These are phyloP conservation scores for Vinca major DNA, from an alignment of 305 asterid species.

Conservation along the genomic window DNA sequence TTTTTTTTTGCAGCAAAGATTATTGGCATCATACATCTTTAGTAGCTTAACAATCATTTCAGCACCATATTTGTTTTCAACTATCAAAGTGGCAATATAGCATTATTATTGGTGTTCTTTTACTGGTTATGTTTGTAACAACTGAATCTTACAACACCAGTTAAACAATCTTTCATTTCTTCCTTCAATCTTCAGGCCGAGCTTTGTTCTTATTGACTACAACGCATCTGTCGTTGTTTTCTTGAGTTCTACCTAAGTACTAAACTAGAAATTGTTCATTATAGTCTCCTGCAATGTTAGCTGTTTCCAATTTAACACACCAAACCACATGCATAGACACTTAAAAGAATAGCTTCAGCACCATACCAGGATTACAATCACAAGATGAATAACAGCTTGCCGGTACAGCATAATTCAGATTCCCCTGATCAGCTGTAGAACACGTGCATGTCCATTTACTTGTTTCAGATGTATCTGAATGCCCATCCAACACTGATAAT, in stretches of 20 bases:
- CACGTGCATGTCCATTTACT: constrained; percentile 80
- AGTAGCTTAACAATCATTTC: neutral
- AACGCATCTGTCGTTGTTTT: neutral
- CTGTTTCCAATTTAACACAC: neutral
- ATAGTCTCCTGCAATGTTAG: neutral
- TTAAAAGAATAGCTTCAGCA: constrained; percentile 2
- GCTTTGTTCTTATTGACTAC: neutral
- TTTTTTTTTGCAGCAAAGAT: neutral
- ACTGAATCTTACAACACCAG: neutral
- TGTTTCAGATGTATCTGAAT: constrained; percentile 25
- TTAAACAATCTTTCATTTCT: neutral
- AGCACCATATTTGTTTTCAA: neutral
- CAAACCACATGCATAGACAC: neutral
- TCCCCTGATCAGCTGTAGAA: constrained; percentile 29
- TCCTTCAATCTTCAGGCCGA: neutral
- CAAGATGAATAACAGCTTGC: constrained; percentile 80
- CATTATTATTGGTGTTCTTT: neutral
- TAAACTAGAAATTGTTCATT: neutral
- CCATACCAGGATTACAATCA: constrained; percentile 65
- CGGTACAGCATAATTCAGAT: constrained; percentile 24
- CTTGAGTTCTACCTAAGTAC: neutral
- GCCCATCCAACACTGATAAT: constrained; percentile 29
- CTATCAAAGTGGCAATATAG: neutral
- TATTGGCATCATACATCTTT: neutral
- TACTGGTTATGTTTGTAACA: too few species aligned